These are phyloP conservation scores for Candida tallmaniae DNA, from an alignment of 805 yeast species.

Conservation along the genomic window DNA sequence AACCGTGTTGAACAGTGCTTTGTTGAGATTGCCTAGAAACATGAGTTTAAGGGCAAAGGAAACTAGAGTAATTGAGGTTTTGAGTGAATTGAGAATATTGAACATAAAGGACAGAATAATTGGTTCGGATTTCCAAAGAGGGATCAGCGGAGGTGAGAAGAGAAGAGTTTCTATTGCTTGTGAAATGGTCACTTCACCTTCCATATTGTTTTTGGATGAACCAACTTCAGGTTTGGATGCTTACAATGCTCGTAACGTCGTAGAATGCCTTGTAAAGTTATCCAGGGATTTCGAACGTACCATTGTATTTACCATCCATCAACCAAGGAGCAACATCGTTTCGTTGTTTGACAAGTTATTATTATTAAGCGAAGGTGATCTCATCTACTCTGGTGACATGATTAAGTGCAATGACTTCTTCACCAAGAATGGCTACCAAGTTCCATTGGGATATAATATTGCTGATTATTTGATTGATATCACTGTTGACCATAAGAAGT, in stretches of 20 bases:
- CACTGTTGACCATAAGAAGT: constrained; percentile 58
- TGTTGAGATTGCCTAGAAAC: constrained; percentile 74
- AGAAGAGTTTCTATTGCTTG: constrained; percentile 80
- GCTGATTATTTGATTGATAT: constrained; percentile 93
- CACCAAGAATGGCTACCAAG: constrained; percentile 64
- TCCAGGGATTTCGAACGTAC: constrained; percentile 83
- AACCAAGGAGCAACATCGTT: constrained; percentile 94
- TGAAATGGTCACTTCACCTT: constrained; percentile 72
- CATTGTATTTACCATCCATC: constrained; percentile 90
- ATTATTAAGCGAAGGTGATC: constrained; percentile 76
- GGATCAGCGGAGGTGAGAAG: constrained; percentile 68
- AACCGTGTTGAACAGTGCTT: constrained; percentile 88
- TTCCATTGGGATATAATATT: constrained; percentile 88
- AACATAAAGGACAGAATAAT: constrained; percentile 80
- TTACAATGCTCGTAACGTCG: constrained; percentile 85
- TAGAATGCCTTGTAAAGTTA: constrained; percentile 76
- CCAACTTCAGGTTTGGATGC: constrained; percentile 96
- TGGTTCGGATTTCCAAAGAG: constrained; percentile 86
- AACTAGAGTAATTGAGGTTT: constrained; percentile 76
- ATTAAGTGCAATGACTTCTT: constrained; percentile 71
- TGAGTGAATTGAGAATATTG: constrained; percentile 78
- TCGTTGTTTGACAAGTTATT: constrained; percentile 81
- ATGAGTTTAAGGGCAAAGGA: constrained; percentile 75
- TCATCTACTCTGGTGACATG: constrained; percentile 87
- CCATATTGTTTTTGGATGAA: constrained; percentile 72